These are phyloP conservation scores for Sugiyamaella japonica DNA, from an alignment of 1,139 yeast species.

Conservation along the genomic window DNA sequence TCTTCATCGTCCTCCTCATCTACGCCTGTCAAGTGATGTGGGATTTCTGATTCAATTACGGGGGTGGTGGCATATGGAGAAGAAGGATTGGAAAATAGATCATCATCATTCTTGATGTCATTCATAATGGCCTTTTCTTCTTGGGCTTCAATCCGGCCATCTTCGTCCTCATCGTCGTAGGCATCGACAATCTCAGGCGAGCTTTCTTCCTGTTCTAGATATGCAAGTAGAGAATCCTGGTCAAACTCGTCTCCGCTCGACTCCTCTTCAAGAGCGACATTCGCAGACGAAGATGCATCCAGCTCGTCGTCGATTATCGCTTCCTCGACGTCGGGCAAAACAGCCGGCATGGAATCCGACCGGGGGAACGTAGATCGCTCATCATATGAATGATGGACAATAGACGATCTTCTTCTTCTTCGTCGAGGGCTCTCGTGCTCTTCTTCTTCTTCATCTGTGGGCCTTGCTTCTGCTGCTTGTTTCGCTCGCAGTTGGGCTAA, in stretches of 20 bases:
- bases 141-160: slow-evolving; percentile 36
- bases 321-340: slow-evolving; percentile 12
- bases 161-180: slow-evolving; percentile 33
- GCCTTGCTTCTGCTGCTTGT: slow-evolving; percentile 17
- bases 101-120: slow-evolving; percentile 34
- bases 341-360: slow-evolving; percentile 11
- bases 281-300: slow-evolving; percentile 1
- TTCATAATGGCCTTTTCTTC: slow-evolving; percentile 43
- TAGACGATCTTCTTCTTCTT: slow-evolving; percentile 24
- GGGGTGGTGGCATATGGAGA: slow-evolving; percentile 25
- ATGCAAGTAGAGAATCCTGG: slow-evolving; percentile 31
- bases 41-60: slow-evolving; percentile 35
- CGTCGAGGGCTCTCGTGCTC: slow-evolving; percentile 19
- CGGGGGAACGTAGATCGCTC: slow-evolving; percentile 27
- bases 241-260: slow-evolving; percentile 29
- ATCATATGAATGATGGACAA: slow-evolving; percentile 28
- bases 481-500: slow-evolving; percentile 25
- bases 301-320: slow-evolving; percentile 14
- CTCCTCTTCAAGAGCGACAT: slow-evolving; percentile 27
- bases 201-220: slow-evolving; percentile 31
- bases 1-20: slow-evolving; percentile 40
- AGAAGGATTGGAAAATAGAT: slow-evolving; percentile 28
- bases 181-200: slow-evolving; percentile 40
- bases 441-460: not conserved
- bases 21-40: not conserved